Base-by-base conservation (phyloP, 768 basidiomycete species). In the Calvatia gigantea region DNA sequence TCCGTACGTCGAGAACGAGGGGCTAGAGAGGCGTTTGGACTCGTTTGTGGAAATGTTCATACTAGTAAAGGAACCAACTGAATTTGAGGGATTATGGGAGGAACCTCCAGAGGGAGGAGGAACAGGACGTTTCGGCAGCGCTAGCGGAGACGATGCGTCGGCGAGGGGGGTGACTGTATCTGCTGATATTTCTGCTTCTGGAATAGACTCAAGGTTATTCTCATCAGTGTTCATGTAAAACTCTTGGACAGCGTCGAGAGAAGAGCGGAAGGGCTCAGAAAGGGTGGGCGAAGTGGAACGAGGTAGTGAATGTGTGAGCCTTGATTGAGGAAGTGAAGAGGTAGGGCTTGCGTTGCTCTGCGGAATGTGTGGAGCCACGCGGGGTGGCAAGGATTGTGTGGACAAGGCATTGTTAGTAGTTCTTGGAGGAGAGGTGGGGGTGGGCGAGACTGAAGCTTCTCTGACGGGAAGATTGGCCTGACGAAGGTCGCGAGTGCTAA, bases 401-500 rank as follows among this genome's bases (percentile, higher is more conserved):
- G 66, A 62, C 50, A 52, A 31, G n/a, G 48, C 53, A n/a, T 38
- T 42, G 43, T 23, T 65, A 17, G 60, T 62, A 33, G 61, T 56
- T 38, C 55, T 62, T 11, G 64, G 58, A 17, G 67, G 67, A 19
- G 61, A 61, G 9, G 62, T 52, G 19, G 75, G 75, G 14, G 46
- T 47, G 17, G 54, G 54, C n/a, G 44, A 47, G 14, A 35, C 32
- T 3, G 54, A 47, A 6, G 54, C 2, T 29, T 55, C 54, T 31
- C 37, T 47, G 31, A 81, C 67, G 23, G 86, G 83, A 8, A 88
- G 80, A 64, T 89, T 88, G 52, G 84, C 85, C 51, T 85, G 82
- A 48, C 88, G 81, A 29, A 90, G 77, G 63, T 89, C 83, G 51
- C 80, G 78, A 7, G 87, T 91, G 19, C 89, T 91, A 61, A 93